A percentile compares a stretch with the other conserved stretches of the same genome.
Evolutionary conservation across 2,329 filamentous ascomycete genomes (phyloP).

Genomic region (Claviceps purpurea): DNA sequence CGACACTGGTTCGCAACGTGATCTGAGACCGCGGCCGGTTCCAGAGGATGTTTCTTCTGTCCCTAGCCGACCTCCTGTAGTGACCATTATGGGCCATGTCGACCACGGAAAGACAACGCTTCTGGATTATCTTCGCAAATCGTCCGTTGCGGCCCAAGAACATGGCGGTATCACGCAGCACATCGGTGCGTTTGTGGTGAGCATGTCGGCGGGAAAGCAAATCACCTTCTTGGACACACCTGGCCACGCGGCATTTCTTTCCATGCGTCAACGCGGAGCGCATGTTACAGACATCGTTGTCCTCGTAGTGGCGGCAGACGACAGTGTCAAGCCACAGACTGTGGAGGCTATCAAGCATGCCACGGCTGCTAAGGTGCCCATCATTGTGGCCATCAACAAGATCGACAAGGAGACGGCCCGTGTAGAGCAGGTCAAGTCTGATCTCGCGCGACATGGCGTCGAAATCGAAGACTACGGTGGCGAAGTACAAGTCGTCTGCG

Average conservation of each 20-base stretch:
- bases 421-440: conserved; percentile 72
- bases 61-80: conserved; percentile 72
- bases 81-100: conserved; percentile 98
- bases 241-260: conserved; percentile 87
- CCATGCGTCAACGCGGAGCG: conserved; percentile 90
- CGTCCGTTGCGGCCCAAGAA: conserved; percentile 79
- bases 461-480: conserved; percentile 92
- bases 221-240: conserved; percentile 97
- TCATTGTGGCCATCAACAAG: conserved; percentile 97
- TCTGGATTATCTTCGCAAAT: conserved; percentile 83
- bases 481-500: conserved; percentile 80
- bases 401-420: conserved; percentile 78
- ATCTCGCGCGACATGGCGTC: conserved; percentile 70
- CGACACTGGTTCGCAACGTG: conserved; percentile 49
- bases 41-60: conserved; percentile 55
- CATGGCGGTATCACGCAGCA: conserved; percentile 97
- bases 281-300: conserved; percentile 96
- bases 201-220: conserved; percentile 69
- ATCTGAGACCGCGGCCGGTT: conserved; percentile 57
- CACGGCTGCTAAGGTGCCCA: conserved; percentile 71
- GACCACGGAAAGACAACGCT: conserved; percentile 98
- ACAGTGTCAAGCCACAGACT: conserved; percentile 95
- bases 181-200: conserved; percentile 92
- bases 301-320: conserved; percentile 88
- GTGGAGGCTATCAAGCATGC: conserved; percentile 94